Evolutionary conservation across 176 grass and related monocot genomes (phyloP).

Genomic region (Carex kokanica): DNA sequence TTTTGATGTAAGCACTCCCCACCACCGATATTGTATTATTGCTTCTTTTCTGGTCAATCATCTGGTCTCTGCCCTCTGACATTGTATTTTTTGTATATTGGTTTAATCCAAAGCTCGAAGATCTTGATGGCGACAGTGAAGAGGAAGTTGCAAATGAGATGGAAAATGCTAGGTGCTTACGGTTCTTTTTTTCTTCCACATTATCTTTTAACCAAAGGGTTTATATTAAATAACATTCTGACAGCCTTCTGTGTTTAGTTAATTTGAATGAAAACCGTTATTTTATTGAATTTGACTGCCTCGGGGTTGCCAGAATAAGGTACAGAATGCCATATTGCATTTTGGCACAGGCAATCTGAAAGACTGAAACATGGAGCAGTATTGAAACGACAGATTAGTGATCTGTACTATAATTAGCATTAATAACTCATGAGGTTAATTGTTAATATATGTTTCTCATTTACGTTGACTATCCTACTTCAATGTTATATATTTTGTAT

Average conservation of each 20-base stretch:
- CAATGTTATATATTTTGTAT: neutral
- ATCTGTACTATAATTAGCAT: neutral
- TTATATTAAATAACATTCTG: neutral
- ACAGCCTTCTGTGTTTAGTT: neutral
- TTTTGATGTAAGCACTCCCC: conserved; percentile 47
- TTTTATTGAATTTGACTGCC: neutral
- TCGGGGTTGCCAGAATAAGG: neutral
- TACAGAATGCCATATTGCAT: neutral
- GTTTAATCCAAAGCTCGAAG: conserved; percentile 45
- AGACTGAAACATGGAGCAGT: neutral
- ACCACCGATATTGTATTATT: neutral
- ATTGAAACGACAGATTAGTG: neutral
- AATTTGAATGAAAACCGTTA: neutral
- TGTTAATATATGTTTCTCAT: neutral
- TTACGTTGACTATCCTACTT: neutral
- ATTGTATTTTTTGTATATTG: conserved; percentile 15
- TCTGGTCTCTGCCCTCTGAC: conserved; percentile 13
- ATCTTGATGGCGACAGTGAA: conserved; percentile 56
- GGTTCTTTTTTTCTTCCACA: neutral
- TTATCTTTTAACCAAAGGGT: neutral
- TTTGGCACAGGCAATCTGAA: neutral
- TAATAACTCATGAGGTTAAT: neutral
- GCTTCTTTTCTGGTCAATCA: neutral
- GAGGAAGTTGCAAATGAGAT: conserved; percentile 36
- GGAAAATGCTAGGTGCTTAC: conserved; percentile 50